Conservation (phyloP, 352 stramenopile species). For the Aphanomyces stellatus region DNA sequence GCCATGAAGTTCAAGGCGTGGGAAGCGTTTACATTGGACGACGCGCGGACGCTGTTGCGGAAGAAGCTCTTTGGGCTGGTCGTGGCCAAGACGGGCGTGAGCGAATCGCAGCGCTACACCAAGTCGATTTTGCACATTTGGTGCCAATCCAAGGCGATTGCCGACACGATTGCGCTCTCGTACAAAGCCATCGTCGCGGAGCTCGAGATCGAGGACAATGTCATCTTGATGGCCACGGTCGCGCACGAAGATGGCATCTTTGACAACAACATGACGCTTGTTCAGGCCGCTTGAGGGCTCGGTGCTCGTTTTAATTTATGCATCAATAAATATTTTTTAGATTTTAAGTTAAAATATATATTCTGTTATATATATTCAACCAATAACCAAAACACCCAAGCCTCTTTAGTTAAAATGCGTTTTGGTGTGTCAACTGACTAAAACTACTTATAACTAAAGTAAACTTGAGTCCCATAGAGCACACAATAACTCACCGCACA, state of each 20-base stretch:
- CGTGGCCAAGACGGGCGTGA: not conserved
- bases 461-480: no score
- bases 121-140: slow-evolving; percentile 15
- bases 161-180: not conserved
- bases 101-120: slow-evolving; percentile 9
- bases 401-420: no score
- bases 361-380: no score
- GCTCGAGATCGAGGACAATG: not conserved
- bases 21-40: not conserved
- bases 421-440: no score
- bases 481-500: no score
- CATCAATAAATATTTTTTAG: no score
- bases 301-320: no score
- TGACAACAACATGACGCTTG: not conserved
- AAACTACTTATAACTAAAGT: no score
- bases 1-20: slow-evolving; percentile 14
- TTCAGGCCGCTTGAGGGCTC: no score
- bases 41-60: not conserved
- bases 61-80: slow-evolving; percentile 18
- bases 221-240: not conserved
- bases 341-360: no score
- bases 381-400: no score
- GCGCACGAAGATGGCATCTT: not conserved
- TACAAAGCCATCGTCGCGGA: slow-evolving; percentile 2
- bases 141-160: slow-evolving; percentile 13